These are phyloP conservation scores for Suillus variegatus DNA, from an alignment of 768 basidiomycete genomes.

Conservation along the genomic window DNA sequence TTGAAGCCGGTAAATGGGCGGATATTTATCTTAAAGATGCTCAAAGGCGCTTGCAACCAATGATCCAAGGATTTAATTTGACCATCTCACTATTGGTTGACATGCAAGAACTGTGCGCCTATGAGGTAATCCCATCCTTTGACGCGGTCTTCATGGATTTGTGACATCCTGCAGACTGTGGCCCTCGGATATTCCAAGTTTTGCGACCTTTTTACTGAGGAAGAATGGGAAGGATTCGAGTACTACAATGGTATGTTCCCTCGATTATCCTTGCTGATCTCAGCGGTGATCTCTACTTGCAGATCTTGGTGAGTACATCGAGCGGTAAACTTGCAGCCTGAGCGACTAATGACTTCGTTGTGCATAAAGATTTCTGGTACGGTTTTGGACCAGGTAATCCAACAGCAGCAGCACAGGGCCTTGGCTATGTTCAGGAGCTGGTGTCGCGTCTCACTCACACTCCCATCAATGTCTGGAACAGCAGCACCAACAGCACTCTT, in stretches of 20 bases:
- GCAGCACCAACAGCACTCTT: constrained; percentile 48
- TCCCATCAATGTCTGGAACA: constrained; percentile 38
- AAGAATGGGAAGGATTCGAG: constrained; percentile 53
- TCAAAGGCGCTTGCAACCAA: constrained; percentile 32
- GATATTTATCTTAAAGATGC: constrained; percentile 41
- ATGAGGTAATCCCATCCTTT: constrained; percentile 30
- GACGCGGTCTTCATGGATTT: not conserved
- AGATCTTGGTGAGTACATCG: constrained; percentile 4
- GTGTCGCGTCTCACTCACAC: constrained; percentile 43
- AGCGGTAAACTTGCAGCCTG: constrained; percentile 17
- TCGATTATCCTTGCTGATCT: not conserved
- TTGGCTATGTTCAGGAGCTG: constrained; percentile 46
- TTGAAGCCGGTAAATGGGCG: constrained; percentile 37
- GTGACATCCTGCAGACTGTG: constrained; percentile 38
- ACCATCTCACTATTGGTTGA: constrained; percentile 27
- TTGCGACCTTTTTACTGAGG: constrained; percentile 51
- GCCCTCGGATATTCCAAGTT: constrained; percentile 50
- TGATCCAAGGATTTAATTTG: constrained; percentile 35
- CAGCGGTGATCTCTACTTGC: not conserved
- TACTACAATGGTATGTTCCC: constrained; percentile 36
- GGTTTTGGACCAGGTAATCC: constrained; percentile 45
- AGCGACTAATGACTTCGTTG: not conserved
- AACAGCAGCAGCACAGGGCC: constrained; percentile 37
- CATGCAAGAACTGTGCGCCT: constrained; percentile 42
- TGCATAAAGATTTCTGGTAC: constrained; percentile 32